Evolutionary conservation across 208 protist species (phyloP).

Genomic region (Trypanosoma caninum): DNA sequence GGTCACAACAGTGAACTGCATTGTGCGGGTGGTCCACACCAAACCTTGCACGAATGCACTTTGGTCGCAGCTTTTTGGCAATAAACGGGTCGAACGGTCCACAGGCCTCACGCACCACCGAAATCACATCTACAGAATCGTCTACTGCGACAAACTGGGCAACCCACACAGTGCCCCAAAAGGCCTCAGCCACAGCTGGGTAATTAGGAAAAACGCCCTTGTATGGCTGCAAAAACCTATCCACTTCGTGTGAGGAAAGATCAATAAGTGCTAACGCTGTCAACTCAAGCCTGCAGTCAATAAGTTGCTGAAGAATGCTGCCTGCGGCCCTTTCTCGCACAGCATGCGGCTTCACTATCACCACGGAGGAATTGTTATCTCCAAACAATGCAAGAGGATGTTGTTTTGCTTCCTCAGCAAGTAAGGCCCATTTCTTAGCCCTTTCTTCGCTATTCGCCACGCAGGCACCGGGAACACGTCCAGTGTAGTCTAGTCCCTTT

Average conservation of each 20-base stretch:
- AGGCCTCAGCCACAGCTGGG: conserved; percentile 37
- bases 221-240: conserved; percentile 72
- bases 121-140: conserved; percentile 49
- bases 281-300: conserved; percentile 47
- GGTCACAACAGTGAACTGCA: conserved; percentile 95
- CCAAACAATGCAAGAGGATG: conserved; percentile 71
- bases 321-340: conserved; percentile 31
- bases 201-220: conserved; percentile 71
- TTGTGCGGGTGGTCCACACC: conserved; percentile 76
- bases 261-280: conserved; percentile 53
- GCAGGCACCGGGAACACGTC: conserved; percentile 43
- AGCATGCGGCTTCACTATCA: conserved; percentile 81
- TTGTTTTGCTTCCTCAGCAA: conserved; percentile 21
- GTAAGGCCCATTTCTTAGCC: conserved; percentile 42
- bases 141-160: conserved; percentile 69
- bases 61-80: conserved; percentile 80
- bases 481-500: conserved; percentile 65
- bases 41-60: conserved; percentile 86
- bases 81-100: conserved; percentile 81
- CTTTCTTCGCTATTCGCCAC: conserved; percentile 50
- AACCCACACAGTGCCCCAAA: conserved; percentile 66
- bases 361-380: conserved; percentile 62
- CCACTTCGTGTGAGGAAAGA: conserved; percentile 45
- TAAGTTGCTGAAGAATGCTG: conserved; percentile 58
- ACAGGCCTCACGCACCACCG: conserved; percentile 54